A percentile compares a stretch with the other conserved stretches of the same genome.
These are phyloP conservation scores for Colletotrichum sp. DNA, from an alignment of 2,329 filamentous ascomycete species.

Conservation along the genomic window DNA sequence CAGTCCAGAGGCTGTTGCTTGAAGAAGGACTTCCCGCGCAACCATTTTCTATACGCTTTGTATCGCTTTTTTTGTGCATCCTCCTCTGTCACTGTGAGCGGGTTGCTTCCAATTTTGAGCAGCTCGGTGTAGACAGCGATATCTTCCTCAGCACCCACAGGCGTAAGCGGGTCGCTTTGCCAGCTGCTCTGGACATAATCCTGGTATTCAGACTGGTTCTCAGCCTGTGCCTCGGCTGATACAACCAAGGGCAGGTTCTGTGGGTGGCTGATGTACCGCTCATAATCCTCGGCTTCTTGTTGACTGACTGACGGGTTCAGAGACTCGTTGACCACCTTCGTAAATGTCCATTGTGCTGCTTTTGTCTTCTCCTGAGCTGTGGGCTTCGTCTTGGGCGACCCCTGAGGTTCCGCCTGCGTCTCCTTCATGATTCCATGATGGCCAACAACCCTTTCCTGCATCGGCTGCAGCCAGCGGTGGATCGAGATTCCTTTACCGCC, in stretches of 20 bases:
- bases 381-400: conserved; percentile 51
- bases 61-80: conserved; percentile 93
- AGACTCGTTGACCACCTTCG: conserved; percentile 83
- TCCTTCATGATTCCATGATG: conserved; percentile 65
- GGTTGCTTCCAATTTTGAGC: conserved; percentile 78
- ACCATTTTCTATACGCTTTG: conserved; percentile 95
- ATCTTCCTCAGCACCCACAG: conserved; percentile 64
- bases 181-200: conserved; percentile 79
- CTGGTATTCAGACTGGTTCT: conserved; percentile 72
- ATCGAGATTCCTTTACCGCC: conserved; percentile 52
- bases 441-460: conserved; percentile 22
- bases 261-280: conserved; percentile 86
- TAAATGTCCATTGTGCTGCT: conserved; percentile 86
- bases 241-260: conserved; percentile 86
- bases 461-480: conserved; percentile 66
- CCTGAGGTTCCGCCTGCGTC: conserved; percentile 26
- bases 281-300: conserved; percentile 84
- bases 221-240: conserved; percentile 67
- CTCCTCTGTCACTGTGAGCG: conserved; percentile 85
- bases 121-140: conserved; percentile 78
- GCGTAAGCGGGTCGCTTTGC: conserved; percentile 61
- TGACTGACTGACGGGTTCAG: conserved; percentile 82
- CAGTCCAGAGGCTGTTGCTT: conserved; percentile 79
- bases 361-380: conserved; percentile 77
- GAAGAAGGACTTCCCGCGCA: conserved; percentile 92